Conservation (phyloP, 1,284 basidiomycete genomes). For the Wallemia ichthyophaga region DNA sequence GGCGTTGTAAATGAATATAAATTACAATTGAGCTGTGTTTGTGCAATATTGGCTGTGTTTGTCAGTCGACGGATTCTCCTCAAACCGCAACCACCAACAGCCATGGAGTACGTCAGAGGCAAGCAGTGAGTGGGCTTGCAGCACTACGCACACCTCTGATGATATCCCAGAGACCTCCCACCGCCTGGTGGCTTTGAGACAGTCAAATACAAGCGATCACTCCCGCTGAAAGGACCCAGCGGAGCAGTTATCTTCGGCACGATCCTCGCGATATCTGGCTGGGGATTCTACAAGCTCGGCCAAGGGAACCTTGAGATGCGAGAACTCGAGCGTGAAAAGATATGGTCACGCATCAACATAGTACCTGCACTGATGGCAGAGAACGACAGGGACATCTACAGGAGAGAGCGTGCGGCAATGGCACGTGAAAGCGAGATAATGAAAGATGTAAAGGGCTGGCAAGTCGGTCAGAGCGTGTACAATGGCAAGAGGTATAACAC, state of each 20-base stretch:
- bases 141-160: too few species aligned
- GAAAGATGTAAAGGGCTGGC: slow-evolving; percentile 81
- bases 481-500: background rate
- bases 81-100: too few species aligned
- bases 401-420: slow-evolving; percentile 45
- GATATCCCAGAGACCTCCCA: slow-evolving; percentile 93
- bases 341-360: slow-evolving; percentile 85
- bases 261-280: slow-evolving; percentile 54
- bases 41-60: too few species aligned
- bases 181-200: slow-evolving; percentile 74
- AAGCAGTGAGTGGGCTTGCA: slow-evolving; percentile 1
- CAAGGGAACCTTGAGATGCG: slow-evolving; percentile 72
- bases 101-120: background rate
- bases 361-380: slow-evolving; percentile 76
- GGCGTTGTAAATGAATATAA: too few species aligned
- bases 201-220: slow-evolving; percentile 82
- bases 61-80: too few species aligned
- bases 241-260: slow-evolving; percentile 60
- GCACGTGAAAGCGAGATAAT: slow-evolving; percentile 71
- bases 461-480: slow-evolving; percentile 11
- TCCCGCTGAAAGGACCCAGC: slow-evolving; percentile 71
- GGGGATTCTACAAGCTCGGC: slow-evolving; percentile 76
- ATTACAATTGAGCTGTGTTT: too few species aligned
- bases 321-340: slow-evolving; percentile 73
- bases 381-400: slow-evolving; percentile 65